Base-by-base conservation (phyloP, 768 basidiomycete genomes). In the Pilatotrama ljubarskyi region DNA sequence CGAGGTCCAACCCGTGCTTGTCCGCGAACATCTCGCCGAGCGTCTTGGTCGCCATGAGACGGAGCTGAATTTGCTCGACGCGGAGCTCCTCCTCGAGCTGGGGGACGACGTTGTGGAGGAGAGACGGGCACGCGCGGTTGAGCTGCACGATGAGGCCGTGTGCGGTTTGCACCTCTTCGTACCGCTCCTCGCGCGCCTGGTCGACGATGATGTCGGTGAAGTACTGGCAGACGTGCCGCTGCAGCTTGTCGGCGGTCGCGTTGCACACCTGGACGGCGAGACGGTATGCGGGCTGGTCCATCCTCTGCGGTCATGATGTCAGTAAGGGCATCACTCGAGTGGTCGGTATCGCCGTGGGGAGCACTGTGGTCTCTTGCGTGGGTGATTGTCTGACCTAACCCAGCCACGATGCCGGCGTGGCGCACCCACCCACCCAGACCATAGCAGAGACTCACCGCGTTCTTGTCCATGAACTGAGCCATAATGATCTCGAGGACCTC, bases 21-120 rank as follows among this genome's bases (percentile, higher is more conserved):
- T 91, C 90, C 0, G 85, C 86, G 68, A 91, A 96, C 90, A 99
- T 96, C 61, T 88, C 86, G 0, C 95, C 97, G 0, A 98, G 80
- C 0, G 86, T 88, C 65, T 90, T 84, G 0, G 94, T 94, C n/a
- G 89, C 91, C 63, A 97, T 83, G 15, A 84, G 67, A 36, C 97
- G 82, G 3, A 95, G 77, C 29, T 81, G 78, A 2, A 85, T 68
- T 37, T 90, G 84, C 64, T 93, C 91, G 3, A 88, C 86, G 22
- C 85, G 84, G 5, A 98, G 79, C 68, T 97, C 93, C 64, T 95
- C 91, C 70, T 96, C 95, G 17, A 98, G 83, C 57, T 94, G 90
- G 0, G 96, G 95, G 24, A 98, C 87, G 48, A 98, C 94, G 71
- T 90, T 93, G 68, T 91, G 86, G 1, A 98, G 77, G 14, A 98